A percentile compares a stretch with the other conserved stretches of the same genome.
Conservation (phyloP, 345 rosid genomes). For the Pugionium cornutum region DNA sequence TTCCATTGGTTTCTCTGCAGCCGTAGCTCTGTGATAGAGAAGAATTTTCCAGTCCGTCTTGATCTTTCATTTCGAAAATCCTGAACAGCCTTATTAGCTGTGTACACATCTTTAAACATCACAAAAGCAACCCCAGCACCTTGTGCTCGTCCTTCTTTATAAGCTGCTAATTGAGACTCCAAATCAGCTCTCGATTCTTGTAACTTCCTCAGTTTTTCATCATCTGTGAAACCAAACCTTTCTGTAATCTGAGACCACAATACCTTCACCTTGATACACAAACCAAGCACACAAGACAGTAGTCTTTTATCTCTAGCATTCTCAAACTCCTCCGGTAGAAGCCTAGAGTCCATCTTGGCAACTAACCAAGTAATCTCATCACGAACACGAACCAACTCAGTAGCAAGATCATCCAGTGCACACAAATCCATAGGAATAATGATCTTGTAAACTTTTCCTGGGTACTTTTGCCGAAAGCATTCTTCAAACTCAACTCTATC, state of each 20-base stretch:
- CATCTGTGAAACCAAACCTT: constrained; percentile 67
- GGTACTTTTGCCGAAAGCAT: constrained; percentile 73
- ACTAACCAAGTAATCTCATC: constrained; percentile 93
- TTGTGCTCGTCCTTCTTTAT: constrained; percentile 74
- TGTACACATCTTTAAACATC: constrained; percentile 86
- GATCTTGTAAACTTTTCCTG: constrained; percentile 78
- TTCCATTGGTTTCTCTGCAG: constrained; percentile 97
- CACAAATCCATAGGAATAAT: constrained; percentile 93
- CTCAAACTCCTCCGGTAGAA: constrained; percentile 58
- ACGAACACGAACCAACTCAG: constrained; percentile 72
- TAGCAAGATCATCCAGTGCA: constrained; percentile 88
- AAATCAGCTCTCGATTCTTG: constrained; percentile 79
- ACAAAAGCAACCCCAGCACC: constrained; percentile 96
- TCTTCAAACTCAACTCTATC: constrained; percentile 67
- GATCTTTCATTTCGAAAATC: constrained; percentile 78
- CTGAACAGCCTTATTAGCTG: constrained; percentile 92
- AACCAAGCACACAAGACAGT: constrained; percentile 21
- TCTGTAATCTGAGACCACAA: constrained; percentile 51
- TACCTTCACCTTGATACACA: constrained; percentile 47
- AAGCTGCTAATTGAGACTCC: constrained; percentile 67
- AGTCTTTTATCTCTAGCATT: constrained; percentile 41
- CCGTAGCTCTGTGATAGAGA: constrained; percentile 76
- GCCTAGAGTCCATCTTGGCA: constrained; percentile 75
- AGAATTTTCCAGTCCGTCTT: constrained; percentile 81
- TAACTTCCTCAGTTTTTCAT: constrained; percentile 62